Evolutionary conservation across 331 rosid species (phyloP), one percentile per base, ranked within the genome.

Genomic region (Pyrus hybrid): DNA sequence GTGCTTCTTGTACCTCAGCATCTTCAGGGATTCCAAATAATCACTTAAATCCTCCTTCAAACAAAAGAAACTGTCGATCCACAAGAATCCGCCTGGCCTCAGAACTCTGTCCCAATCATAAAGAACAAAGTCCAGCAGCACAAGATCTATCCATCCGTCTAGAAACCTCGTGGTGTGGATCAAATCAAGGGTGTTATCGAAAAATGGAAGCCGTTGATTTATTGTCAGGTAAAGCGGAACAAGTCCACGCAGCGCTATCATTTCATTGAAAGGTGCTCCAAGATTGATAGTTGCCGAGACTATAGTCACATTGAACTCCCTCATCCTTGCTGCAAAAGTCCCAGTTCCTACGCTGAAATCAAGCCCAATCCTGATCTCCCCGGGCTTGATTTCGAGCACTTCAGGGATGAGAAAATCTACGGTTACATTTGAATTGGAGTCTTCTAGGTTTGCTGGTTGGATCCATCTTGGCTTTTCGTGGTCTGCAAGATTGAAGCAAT

Each of bases 51-150:
- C 95, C 76, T 86, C 88, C 66, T 86, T 82, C 79, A 80, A 68
- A 72, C 95, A 89, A 60, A 91, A 91, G 85, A 89, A 89, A 69
- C 91, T 85, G 25, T 89, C 97, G 79, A 91, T 83, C 97, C 97
- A 91, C 29, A 91, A 73, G 81, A 91, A 76, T 21, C 97, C 95
- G 6, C 97, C 93, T 7, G 97, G 97, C 79, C 93, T 89, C 74
- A 91, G 30, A 79, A 86, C 93, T 68, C 93, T 87, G 60, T 89
- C 95, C 95, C 95, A 89, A 65, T 91, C 97, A 75, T 76, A 87
- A 85, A 91, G 37, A 12, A 91, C 76, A 72, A 91, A 91, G 43
- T 91, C 97, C 69, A 91, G 82, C 25, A 91, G 84, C 80, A 91
- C 85, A 33, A 83, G 73, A 72, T 91, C 97, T 60, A 87, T 87